A percentile compares a stretch with the other conserved stretches of the same genome.
These are phyloP conservation scores for Aciculosporium take DNA, from an alignment of 2,329 filamentous ascomycete genomes.

Conservation along the genomic window DNA sequence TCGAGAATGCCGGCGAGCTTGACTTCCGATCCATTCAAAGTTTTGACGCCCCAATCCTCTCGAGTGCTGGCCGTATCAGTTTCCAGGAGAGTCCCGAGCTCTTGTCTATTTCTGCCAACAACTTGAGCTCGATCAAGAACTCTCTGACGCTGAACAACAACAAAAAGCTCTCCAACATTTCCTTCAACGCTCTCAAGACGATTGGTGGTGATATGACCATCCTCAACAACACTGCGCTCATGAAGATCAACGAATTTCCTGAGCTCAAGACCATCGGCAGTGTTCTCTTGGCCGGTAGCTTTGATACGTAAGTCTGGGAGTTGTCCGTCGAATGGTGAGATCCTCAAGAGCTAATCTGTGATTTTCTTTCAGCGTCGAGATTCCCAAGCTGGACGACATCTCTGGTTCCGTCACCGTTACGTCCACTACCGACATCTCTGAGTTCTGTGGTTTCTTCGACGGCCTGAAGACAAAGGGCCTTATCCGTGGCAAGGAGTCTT, in stretches of 20 bases:
- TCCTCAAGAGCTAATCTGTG: neutral
- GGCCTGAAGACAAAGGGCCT: conserved; percentile 24
- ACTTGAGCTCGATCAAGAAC: conserved; percentile 44
- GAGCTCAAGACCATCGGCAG: conserved; percentile 62
- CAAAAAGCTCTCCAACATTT: conserved; percentile 54
- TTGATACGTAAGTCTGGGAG: conserved; percentile 52
- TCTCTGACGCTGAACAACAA: conserved; percentile 49
- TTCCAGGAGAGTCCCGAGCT: conserved; percentile 68
- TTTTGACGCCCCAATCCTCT: conserved; percentile 59
- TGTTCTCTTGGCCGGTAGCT: conserved; percentile 73
- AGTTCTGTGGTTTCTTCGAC: conserved; percentile 39
- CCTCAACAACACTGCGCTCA: conserved; percentile 74
- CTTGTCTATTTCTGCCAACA: conserved; percentile 47
- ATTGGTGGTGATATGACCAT: conserved; percentile 72
- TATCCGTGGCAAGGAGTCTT: conserved; percentile 29
- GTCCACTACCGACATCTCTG: conserved; percentile 46
- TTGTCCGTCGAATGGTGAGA: neutral
- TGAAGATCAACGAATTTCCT: conserved; percentile 51
- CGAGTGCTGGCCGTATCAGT: conserved; percentile 55
- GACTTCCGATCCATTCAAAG: conserved; percentile 60
- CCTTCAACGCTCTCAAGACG: conserved; percentile 51
- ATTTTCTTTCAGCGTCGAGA: conserved; percentile 42
- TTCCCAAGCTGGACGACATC: conserved; percentile 54
- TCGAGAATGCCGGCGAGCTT: conserved; percentile 41
- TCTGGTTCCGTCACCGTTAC: conserved; percentile 58